Evolutionary conservation across 768 basidiomycete genomes (phyloP).

Genomic region (Asterophora lycoperdoides): DNA sequence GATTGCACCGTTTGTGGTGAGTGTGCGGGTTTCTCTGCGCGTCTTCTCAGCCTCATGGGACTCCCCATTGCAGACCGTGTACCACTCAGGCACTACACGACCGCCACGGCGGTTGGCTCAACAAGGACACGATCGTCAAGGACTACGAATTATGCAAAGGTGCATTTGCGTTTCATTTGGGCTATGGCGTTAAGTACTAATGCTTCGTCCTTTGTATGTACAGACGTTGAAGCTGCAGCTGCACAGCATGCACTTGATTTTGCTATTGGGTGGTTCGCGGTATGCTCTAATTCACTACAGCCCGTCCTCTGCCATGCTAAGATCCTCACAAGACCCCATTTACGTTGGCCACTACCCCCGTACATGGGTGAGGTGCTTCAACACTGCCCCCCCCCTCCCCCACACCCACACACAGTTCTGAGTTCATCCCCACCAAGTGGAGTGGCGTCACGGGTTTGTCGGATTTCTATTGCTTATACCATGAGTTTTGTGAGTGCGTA

Average conservation of each 20-base stretch:
- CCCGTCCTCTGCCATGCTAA: slow-evolving; percentile 2
- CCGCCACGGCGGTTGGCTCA: too few species aligned
- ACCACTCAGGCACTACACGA: too few species aligned
- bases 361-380: slow-evolving; percentile 45
- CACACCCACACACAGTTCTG: too few species aligned
- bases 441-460: slow-evolving; percentile 55
- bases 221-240: slow-evolving; percentile 58
- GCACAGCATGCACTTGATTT: slow-evolving; percentile 58
- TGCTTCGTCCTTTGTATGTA: too few species aligned
- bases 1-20: too few species aligned
- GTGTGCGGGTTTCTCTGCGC: too few species aligned
- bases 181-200: too few species aligned
- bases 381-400: slow-evolving; percentile 43
- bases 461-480: slow-evolving; percentile 64
- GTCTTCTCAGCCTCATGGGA: too few species aligned
- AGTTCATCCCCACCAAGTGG: slow-evolving; percentile 52
- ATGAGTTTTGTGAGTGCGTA: slow-evolving; percentile 52
- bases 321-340: slow-evolving; percentile 49
- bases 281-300: slow-evolving; percentile 16
- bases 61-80: too few species aligned
- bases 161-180: too few species aligned
- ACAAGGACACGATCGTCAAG: too few species aligned
- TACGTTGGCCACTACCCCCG: slow-evolving; percentile 66
- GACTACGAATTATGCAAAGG: too few species aligned
- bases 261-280: slow-evolving; percentile 38